Base-by-base conservation (phyloP, 495 filamentous ascomycete species). In the Glonium stellatum region DNA sequence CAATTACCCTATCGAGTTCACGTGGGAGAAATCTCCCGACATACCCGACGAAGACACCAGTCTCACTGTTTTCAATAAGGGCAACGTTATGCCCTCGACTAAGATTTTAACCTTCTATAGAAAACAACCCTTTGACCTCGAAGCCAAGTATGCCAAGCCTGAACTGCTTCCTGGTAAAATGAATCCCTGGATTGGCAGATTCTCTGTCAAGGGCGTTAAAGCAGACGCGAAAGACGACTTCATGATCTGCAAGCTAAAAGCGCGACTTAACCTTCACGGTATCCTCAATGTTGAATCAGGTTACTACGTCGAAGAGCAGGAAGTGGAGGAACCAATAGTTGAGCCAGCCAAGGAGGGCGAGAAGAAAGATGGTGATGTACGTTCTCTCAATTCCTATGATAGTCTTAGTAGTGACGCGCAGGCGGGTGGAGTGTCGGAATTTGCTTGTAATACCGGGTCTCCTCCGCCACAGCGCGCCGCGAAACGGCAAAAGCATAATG, bases 61-160 rank as follows among this genome's bases (percentile, higher is more conserved):
- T 78, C 80, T 99, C 53, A 96, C 88, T 34, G 93, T 99, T 67
- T 99, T 99, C 79, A 92, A 91, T 83, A 90, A 86, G 73, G 93
- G 92, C 76, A 97, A 96, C 66, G 87, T 96, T 55, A 89, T 99
- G 80, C 93, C 93, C 52, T 97, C 93, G 5, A 99, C 93, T 59
- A 99, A 99, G 82, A 99, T 99, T 64, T 86, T 99, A 50, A 99
- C 93, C 27, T 99, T 97, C 82, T 97, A 97, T 81, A 87, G 93
- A 62, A 97, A 97, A 79, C 90, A 97, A 73, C 79, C 90, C 3
- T 99, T 99, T 76, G 90, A 97, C 69, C 81, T 99, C 21, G 93
- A 99, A 79, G 93, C 93, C 58, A 86, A 85, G 67, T 99, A 97
- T 70, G 84, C 87, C 47, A 86, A 95, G 66, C 87, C 90, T 18